phyloP scores from a whole-genome alignment of 164 flowering plant species.

The Stephania yunnanensis region DNA sequence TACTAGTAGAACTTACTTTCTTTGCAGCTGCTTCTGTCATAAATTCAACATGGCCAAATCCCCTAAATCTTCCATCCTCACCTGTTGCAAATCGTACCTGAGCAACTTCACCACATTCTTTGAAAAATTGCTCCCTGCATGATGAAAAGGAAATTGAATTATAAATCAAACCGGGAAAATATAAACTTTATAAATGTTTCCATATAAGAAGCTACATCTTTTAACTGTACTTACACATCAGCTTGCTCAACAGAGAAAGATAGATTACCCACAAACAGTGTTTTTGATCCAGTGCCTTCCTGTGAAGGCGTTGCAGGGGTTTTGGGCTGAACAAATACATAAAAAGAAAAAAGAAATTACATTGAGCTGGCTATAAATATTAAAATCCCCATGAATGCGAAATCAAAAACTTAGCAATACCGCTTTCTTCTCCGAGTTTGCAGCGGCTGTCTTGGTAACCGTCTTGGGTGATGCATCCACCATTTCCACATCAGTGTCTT shows the following conservation, averaged over 20 bases:
- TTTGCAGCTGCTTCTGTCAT: constrained; percentile 53
- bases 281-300: constrained; percentile 43
- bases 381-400: not conserved
- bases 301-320: constrained; percentile 53
- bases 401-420: constrained; percentile 20
- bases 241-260: constrained; percentile 39
- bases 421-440: constrained; percentile 21
- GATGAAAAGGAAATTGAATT: not conserved
- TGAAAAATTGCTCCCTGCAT: constrained; percentile 60
- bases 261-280: constrained; percentile 73
- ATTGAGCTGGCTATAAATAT: not conserved
- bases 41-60: constrained; percentile 95
- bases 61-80: constrained; percentile 52
- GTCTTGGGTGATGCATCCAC: constrained; percentile 42
- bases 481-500: constrained; percentile 65
- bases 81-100: constrained; percentile 56
- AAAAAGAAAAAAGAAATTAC: not conserved
- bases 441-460: not conserved
- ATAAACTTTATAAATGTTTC: not conserved
- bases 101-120: constrained; percentile 57
- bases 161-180: not conserved
- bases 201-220: not conserved
- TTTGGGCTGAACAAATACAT: constrained; percentile 40
- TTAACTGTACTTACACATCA: constrained; percentile 54
- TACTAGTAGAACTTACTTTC: constrained; percentile 32